A percentile compares a stretch with the other conserved stretches of the same genome.
Conservation (phyloP, 2,329 filamentous ascomycete genomes). For the Colletotrichum orbiculare region DNA sequence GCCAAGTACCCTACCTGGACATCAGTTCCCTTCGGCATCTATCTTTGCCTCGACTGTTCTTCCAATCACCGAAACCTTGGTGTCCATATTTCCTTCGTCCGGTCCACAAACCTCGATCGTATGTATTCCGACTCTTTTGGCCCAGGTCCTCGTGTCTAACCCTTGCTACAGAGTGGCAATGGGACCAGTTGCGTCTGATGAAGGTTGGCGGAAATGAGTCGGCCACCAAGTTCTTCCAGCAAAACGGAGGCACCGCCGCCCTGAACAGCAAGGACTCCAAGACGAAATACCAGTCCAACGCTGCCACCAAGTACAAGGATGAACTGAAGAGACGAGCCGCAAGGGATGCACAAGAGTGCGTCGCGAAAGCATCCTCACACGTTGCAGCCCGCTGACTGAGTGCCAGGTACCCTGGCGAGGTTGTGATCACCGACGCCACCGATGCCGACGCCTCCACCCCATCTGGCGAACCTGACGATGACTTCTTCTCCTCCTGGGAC, state of each 20-base stretch:
- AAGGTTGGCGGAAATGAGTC: constrained; percentile 99
- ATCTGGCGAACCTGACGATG: constrained; percentile 84
- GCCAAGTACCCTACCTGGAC: constrained; percentile 99
- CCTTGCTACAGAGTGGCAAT: constrained; percentile 83
- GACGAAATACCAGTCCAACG: constrained; percentile 93
- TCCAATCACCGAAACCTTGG: constrained; percentile 97
- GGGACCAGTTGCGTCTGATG: constrained; percentile 97
- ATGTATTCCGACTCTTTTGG: constrained; percentile 55
- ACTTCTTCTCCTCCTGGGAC: constrained; percentile 99
- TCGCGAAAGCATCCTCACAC: background rate
- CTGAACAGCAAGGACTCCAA: constrained; percentile 96
- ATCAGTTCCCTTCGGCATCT: constrained; percentile 96
- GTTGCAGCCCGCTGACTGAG: constrained; percentile 40
- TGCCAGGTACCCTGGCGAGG: constrained; percentile 81
- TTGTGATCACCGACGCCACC: constrained; percentile 82
- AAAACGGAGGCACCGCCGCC: constrained; percentile 92
- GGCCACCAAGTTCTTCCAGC: constrained; percentile 97
- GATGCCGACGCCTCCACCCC: constrained; percentile 77
- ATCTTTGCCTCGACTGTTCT: constrained; percentile 97
- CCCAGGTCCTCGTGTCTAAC: constrained; percentile 10
- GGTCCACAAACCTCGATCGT: constrained; percentile 98
- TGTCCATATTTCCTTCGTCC: constrained; percentile 98
- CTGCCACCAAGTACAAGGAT: constrained; percentile 98
- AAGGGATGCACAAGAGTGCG: constrained; percentile 85
- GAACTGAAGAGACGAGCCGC: constrained; percentile 89